Percentiles rank a stretch among this genome's conserved stretches.
phyloP scores from a whole-genome alignment of 2,329 filamentous ascomycete species.

The Hypomyces rosellus region DNA sequence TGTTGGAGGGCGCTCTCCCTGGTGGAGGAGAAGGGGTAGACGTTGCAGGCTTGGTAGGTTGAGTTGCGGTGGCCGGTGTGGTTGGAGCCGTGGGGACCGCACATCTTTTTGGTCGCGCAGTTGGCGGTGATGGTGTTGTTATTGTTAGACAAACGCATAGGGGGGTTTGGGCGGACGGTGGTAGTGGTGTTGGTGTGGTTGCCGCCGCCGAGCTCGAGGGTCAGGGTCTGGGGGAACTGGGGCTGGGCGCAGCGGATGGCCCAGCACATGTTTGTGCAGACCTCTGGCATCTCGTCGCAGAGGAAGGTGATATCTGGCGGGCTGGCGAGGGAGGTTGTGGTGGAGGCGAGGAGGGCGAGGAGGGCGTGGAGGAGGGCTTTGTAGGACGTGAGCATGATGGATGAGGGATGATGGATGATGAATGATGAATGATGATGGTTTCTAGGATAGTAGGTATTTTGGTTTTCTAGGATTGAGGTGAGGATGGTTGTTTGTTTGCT shows the following conservation, averaged over 20 bases:
- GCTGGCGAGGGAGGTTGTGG: background rate
- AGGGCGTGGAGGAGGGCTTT: background rate
- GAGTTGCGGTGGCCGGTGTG: conserved; percentile 12
- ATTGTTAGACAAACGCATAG: no score
- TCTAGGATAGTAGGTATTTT: background rate
- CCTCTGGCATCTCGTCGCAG: conserved; percentile 15
- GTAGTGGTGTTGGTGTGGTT: background rate
- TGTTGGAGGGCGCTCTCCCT: conserved; percentile 7
- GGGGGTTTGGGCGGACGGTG: no score
- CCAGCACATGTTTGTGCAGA: conserved; percentile 21
- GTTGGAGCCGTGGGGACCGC: conserved; percentile 7
- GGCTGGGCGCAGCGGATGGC: conserved; percentile 17
- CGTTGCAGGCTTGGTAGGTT: conserved; percentile 13
- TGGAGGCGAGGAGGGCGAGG: background rate
- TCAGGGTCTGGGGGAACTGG: conserved; percentile 11
- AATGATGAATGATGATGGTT: background rate
- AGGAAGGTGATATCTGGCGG: conserved; percentile 17
- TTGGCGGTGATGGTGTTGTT: conserved; percentile 9
- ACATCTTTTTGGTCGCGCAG: conserved; percentile 13
- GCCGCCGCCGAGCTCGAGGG: conserved; percentile 10
- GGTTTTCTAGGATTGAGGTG: background rate
- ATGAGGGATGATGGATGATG: background rate
- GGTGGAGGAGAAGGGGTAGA: conserved; percentile 15
- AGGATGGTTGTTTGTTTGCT: no score
- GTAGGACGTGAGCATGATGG: background rate